Conservation (phyloP, 805 yeast genomes). For the Peterozyma toletana region DNA sequence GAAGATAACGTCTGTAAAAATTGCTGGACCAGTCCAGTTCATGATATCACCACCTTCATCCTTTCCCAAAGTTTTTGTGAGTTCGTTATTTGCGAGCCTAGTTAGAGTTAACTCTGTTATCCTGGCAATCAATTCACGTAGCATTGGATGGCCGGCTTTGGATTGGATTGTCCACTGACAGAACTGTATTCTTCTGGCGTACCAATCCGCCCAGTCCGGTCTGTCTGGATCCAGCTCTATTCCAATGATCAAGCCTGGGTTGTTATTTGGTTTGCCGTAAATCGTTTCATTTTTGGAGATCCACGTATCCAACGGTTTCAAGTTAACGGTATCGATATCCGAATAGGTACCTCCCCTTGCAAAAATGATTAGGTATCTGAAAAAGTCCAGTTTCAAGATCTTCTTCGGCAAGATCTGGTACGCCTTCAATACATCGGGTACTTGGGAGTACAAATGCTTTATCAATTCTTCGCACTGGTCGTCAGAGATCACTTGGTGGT, state of each 20-base stretch:
- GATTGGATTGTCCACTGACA: slow-evolving; percentile 96
- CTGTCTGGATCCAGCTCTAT: slow-evolving; percentile 97
- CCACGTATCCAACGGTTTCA: slow-evolving; percentile 76
- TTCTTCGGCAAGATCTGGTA: slow-evolving; percentile 70
- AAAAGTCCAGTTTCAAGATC: slow-evolving; percentile 88
- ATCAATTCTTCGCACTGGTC: slow-evolving; percentile 48
- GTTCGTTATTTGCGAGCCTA: slow-evolving; percentile 37
- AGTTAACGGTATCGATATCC: slow-evolving; percentile 78
- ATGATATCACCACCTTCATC: slow-evolving; percentile 72
- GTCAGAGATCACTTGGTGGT: slow-evolving; percentile 72
- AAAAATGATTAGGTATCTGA: slow-evolving; percentile 76
- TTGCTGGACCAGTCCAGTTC: slow-evolving; percentile 97
- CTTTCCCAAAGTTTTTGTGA: slow-evolving; percentile 44
- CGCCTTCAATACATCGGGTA: slow-evolving; percentile 74
- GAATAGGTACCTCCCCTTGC: slow-evolving; percentile 93
- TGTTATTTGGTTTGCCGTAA: slow-evolving; percentile 6
- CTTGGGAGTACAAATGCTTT: slow-evolving; percentile 49
- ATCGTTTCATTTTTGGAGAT: slow-evolving; percentile 36
- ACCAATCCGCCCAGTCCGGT: slow-evolving; percentile 90
- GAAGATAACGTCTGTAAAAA: slow-evolving; percentile 85
- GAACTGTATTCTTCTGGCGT: slow-evolving; percentile 86
- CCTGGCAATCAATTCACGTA: slow-evolving; percentile 70
- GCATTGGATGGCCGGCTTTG: slow-evolving; percentile 85
- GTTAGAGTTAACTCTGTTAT: slow-evolving; percentile 71
- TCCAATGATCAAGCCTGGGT: slow-evolving; percentile 79